Conservation (phyloP, 1,284 basidiomycete species). For the Singerocomus inundabilis region DNA sequence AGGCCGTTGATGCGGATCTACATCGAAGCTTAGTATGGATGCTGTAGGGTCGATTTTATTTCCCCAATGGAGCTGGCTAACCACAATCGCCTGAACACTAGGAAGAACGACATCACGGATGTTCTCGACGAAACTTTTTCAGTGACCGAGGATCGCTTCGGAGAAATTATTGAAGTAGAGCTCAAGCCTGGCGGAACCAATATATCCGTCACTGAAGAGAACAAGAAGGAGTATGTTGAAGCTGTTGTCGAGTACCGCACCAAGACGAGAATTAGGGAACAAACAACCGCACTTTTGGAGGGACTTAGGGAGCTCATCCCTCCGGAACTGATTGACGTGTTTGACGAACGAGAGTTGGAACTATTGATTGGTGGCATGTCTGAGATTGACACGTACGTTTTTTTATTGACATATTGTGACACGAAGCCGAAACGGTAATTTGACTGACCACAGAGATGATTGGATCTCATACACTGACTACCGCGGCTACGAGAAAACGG, state of each 20-base stretch:
- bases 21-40: constrained; percentile 96
- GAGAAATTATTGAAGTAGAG: constrained; percentile 93
- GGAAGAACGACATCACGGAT: constrained; percentile 93
- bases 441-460: constrained; percentile 56
- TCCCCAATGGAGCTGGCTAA: constrained; percentile 6
- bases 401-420: constrained; percentile 1
- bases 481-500: constrained; percentile 80
- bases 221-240: constrained; percentile 99
- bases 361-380: constrained; percentile 98
- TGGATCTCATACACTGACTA: constrained; percentile 88
- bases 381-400: constrained; percentile 88
- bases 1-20: constrained; percentile 88
- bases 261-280: constrained; percentile 88
- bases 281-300: constrained; percentile 94
- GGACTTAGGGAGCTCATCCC: constrained; percentile 96
- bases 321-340: constrained; percentile 92
- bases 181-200: constrained; percentile 86
- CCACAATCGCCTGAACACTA: constrained; percentile 29
- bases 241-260: constrained; percentile 94
- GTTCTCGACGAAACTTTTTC: constrained; percentile 95
- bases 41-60: constrained; percentile 59
- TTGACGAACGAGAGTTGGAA: constrained; percentile 97
- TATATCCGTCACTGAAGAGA: constrained; percentile 89
- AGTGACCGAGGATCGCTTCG: constrained; percentile 94
- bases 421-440: constrained; percentile 1